Evolutionary conservation across 139 green algal genomes (phyloP), one percentile per base, ranked within the genome.

Genomic region (Haematococcus sp.): DNA sequence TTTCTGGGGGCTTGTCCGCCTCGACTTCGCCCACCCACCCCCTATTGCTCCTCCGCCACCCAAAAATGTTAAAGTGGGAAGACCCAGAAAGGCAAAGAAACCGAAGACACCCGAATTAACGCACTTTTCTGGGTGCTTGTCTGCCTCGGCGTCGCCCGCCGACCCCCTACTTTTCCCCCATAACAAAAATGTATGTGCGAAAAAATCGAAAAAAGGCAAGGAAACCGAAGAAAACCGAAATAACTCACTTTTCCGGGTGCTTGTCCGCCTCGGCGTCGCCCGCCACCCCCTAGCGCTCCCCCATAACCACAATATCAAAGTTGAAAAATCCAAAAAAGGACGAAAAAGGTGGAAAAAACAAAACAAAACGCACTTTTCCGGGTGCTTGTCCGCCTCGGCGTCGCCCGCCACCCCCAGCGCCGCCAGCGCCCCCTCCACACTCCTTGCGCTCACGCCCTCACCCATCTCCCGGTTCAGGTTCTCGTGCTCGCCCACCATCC

Each of bases 341-440:
- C 40, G n/a, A n/a, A n/a, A n/a, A n/a, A n/a, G n/a, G n/a, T n/a
- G n/a, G n/a, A n/a, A n/a, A n/a, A n/a, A n/a, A n/a, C n/a, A n/a
- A n/a, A n/a, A n/a, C n/a, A n/a, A n/a, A n/a, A n/a, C 84, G 74
- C 76, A 92, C 87, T 91, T 93, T 44, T 93, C 88, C 3, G 88
- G 88, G 56, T 93, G 87, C 71, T 88, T 87, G 70, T 93, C 88
- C 22, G 28, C 68, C 5, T 81, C 80, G 43, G 73, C 71, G 1
- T 74, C 67, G 11, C 81, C 76, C 58, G 73, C 77, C 28, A 94
- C 65, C 17, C 72, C 70, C 30, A 92, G 83, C 33, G 79, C 83
- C 17, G 84, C 74, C 33, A 94, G 76, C 3, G 89, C 88, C 17
- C 78, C 76, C 34, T 88, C 84, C 51, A 92, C 61, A 20, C 81